Conservation (phyloP, 192 early-diverging fungal species). For the Tieghemiomyces parasiticus region DNA sequence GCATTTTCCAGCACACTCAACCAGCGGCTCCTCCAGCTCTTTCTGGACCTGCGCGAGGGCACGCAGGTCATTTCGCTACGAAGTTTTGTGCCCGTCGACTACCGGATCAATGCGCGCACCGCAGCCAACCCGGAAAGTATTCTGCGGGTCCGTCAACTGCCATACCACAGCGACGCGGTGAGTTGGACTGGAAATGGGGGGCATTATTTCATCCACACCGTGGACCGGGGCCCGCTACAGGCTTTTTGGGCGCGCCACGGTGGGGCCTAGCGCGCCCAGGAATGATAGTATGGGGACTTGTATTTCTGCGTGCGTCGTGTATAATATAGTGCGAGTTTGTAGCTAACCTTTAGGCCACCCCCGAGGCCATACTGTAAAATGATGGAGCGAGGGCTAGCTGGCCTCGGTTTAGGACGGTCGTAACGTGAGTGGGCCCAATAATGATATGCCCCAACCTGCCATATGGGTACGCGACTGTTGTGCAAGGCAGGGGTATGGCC, state of each 20-base stretch:
- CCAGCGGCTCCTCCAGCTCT: conserved; percentile 63
- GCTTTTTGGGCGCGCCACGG: conserved; percentile 27
- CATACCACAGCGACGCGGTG: conserved; percentile 55
- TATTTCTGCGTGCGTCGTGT: too few species aligned
- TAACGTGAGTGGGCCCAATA: too few species aligned
- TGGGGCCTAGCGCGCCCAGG: too few species aligned
- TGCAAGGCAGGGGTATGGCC: too few species aligned
- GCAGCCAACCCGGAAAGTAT: conserved; percentile 57
- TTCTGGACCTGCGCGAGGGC: conserved; percentile 84
- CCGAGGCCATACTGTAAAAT: too few species aligned
- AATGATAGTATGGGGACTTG: too few species aligned
- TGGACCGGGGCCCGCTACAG: conserved; percentile 43
- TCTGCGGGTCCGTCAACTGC: conserved; percentile 41
- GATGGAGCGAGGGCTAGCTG: too few species aligned
- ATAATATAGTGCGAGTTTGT: too few species aligned
- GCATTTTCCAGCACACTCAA: conserved; percentile 79
- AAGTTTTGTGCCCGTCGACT: conserved; percentile 64
- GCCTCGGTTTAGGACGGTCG: too few species aligned
- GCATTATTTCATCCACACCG: conserved; percentile 62
- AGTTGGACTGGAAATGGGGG: conserved; percentile 71
- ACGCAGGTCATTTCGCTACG: conserved; percentile 72
- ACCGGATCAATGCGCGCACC: conserved; percentile 57
- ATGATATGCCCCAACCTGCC: too few species aligned
- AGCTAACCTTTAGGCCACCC: too few species aligned
- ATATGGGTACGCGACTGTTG: too few species aligned